A percentile compares a stretch with the other conserved stretches of the same genome.
Evolutionary conservation across 441 rosid genomes (phyloP).

Genomic region (Brassica hybrid): DNA sequence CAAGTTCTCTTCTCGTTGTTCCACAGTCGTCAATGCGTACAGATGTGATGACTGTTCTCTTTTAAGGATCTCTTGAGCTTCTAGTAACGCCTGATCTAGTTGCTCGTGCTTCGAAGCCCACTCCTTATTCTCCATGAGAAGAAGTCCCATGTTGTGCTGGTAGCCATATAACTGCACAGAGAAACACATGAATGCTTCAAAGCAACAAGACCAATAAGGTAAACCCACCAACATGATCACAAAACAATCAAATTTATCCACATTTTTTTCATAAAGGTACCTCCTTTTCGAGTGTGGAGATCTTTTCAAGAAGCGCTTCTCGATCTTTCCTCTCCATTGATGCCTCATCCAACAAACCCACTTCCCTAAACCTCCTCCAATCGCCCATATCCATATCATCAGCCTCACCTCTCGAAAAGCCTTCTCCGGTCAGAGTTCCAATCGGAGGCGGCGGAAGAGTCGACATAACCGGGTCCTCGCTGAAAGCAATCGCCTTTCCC

Average conservation of each 20-base stretch:
- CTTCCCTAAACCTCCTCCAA: constrained; percentile 89
- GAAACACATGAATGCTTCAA: constrained; percentile 13
- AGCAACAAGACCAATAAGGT: not conserved
- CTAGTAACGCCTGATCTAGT: constrained; percentile 58
- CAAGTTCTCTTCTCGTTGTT: constrained; percentile 73
- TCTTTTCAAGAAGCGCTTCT: constrained; percentile 71
- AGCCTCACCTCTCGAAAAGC: constrained; percentile 12
- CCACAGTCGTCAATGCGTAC: constrained; percentile 67
- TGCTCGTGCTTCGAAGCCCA: constrained; percentile 63
- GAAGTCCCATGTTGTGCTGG: constrained; percentile 91
- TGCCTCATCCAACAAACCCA: constrained; percentile 79
- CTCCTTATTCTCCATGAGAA: constrained; percentile 81
- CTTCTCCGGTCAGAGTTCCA: constrained; percentile 49
- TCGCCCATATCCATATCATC: constrained; percentile 59
- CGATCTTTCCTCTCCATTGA: constrained; percentile 74
- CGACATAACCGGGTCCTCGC: constrained; percentile 44
- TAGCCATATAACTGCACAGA: constrained; percentile 75
- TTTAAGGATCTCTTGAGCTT: constrained; percentile 72
- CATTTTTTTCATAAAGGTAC: constrained; percentile 43
- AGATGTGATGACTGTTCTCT: constrained; percentile 76
- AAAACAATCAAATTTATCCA: not conserved
- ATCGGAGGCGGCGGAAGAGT: constrained; percentile 63
- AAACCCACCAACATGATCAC: not conserved
- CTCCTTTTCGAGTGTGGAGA: constrained; percentile 71
- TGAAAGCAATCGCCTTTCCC: constrained; percentile 70